A percentile compares a stretch with the other conserved stretches of the same genome.
These are phyloP conservation scores for Nadsonia commutata DNA, from an alignment of 1,139 yeast genomes.

Conservation along the genomic window DNA sequence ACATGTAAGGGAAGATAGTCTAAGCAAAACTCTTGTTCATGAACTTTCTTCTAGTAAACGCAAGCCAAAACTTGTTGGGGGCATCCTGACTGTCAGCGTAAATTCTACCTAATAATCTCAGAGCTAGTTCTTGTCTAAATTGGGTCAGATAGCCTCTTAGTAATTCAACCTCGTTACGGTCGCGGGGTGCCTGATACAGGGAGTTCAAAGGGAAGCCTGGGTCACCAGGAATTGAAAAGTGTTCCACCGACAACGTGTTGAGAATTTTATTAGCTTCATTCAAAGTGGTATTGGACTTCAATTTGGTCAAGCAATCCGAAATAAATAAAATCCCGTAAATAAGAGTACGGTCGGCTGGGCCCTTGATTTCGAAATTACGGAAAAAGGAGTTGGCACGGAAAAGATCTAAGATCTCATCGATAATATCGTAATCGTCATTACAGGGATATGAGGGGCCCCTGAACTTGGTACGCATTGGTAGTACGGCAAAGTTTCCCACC, in stretches of 20 bases:
- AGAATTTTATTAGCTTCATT: conserved; percentile 61
- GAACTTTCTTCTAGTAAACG: conserved; percentile 85
- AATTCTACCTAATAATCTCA: conserved; percentile 59
- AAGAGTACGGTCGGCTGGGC: conserved; percentile 86
- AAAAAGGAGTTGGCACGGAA: conserved; percentile 94
- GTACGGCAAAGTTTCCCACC: conserved; percentile 57
- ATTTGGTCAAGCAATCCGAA: conserved; percentile 65
- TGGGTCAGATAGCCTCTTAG: conserved; percentile 73
- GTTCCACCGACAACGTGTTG: conserved; percentile 75
- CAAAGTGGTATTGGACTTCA: conserved; percentile 24
- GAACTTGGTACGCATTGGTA: conserved; percentile 70
- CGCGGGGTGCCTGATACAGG: conserved; percentile 62
- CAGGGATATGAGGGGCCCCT: conserved; percentile 90
- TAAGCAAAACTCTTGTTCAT: conserved; percentile 60
- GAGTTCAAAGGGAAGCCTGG: conserved; percentile 85
- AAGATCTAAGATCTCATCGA: conserved; percentile 80
- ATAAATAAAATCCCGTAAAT: conserved; percentile 90
- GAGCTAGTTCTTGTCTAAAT: conserved; percentile 87
- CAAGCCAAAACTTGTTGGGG: conserved; percentile 69
- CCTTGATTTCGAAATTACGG: conserved; percentile 91
- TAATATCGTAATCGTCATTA: conserved; percentile 70
- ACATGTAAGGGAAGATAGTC: conserved; percentile 1
- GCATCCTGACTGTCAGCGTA: conserved; percentile 33
- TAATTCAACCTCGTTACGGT: conserved; percentile 61
- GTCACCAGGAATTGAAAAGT: conserved; percentile 88